These are phyloP conservation scores for Fusarium coicis DNA, from an alignment of 2,329 filamentous ascomycete species.

Conservation along the genomic window DNA sequence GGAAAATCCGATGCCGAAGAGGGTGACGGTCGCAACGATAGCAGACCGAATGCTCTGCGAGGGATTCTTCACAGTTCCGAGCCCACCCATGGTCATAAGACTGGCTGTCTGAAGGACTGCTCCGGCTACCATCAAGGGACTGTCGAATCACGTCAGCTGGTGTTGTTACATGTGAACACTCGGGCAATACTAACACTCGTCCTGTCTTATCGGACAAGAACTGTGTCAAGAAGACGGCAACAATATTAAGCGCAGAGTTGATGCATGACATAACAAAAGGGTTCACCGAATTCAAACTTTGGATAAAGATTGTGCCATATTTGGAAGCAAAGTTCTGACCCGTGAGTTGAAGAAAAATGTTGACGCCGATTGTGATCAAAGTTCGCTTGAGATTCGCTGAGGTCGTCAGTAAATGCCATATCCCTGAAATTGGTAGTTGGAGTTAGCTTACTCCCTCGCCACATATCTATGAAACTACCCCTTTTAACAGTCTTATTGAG, in stretches of 20 bases:
- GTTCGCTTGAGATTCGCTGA: conserved; percentile 40
- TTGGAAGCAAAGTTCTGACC: conserved; percentile 45
- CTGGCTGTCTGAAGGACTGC: conserved; percentile 43
- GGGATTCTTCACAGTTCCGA: conserved; percentile 43
- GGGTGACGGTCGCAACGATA: conserved; percentile 48
- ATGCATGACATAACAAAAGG: conserved; percentile 43
- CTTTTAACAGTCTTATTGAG: not conserved
- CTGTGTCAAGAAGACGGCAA: conserved; percentile 17
- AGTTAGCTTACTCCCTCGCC: not conserved
- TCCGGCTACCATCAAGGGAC: conserved; percentile 43
- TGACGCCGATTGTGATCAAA: conserved; percentile 39
- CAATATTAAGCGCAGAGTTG: conserved; percentile 33
- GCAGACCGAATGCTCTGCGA: conserved; percentile 35
- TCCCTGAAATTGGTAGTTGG: not conserved
- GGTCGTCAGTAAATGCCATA: not conserved
- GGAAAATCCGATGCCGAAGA: conserved; percentile 47
- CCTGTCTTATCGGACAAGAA: not conserved
- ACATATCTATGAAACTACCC: not conserved
- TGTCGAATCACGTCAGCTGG: conserved; percentile 8
- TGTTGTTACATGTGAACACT: not conserved
- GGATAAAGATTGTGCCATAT: conserved; percentile 48
- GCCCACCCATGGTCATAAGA: conserved; percentile 51
- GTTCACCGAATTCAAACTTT: conserved; percentile 44
- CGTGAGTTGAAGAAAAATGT: conserved; percentile 47
- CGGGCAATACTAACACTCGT: not conserved